These are phyloP conservation scores for Talaromyces sp. DNA, from an alignment of 2,329 filamentous ascomycete genomes.

Conservation along the genomic window DNA sequence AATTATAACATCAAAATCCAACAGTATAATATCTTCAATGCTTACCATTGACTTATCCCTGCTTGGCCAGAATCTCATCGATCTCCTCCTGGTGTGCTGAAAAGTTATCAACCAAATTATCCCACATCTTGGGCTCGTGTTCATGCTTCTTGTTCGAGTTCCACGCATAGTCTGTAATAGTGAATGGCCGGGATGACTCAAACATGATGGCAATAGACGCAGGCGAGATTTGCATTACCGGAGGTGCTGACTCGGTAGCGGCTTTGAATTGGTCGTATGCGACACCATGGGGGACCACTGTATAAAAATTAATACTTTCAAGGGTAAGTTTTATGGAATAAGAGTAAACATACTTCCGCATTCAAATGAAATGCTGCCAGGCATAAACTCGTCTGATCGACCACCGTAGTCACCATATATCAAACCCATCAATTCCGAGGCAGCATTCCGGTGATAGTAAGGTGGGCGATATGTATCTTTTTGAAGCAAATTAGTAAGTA, in stretches of 20 bases:
- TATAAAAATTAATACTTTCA: neutral
- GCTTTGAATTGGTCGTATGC: conserved; percentile 32
- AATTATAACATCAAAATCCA: neutral
- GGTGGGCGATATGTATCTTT: conserved; percentile 37
- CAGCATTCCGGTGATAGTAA: conserved; percentile 40
- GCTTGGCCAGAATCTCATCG: conserved; percentile 39
- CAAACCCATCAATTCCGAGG: conserved; percentile 36
- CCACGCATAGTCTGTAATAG: conserved; percentile 33
- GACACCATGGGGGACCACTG: conserved; percentile 33
- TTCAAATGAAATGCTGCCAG: conserved; percentile 32
- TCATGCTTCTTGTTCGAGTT: conserved; percentile 38
- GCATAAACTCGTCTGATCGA: conserved; percentile 30
- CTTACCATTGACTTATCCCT: conserved; percentile 11
- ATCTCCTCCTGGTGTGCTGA: conserved; percentile 44
- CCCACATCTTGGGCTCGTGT: conserved; percentile 52
- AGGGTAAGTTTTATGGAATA: neutral
- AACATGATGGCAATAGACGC: conserved; percentile 34
- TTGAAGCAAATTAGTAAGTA: neutral
- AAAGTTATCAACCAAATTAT: conserved; percentile 52
- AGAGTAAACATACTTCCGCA: conserved; percentile 25
- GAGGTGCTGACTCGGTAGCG: conserved; percentile 22
- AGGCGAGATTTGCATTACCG: conserved; percentile 27
- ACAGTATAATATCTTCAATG: neutral
- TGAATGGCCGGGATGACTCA: conserved; percentile 30
- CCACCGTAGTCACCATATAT: conserved; percentile 32